Evolutionary conservation across 495 filamentous ascomycete genomes (phyloP).

Genomic region (Aspergillus egyptiacus): DNA sequence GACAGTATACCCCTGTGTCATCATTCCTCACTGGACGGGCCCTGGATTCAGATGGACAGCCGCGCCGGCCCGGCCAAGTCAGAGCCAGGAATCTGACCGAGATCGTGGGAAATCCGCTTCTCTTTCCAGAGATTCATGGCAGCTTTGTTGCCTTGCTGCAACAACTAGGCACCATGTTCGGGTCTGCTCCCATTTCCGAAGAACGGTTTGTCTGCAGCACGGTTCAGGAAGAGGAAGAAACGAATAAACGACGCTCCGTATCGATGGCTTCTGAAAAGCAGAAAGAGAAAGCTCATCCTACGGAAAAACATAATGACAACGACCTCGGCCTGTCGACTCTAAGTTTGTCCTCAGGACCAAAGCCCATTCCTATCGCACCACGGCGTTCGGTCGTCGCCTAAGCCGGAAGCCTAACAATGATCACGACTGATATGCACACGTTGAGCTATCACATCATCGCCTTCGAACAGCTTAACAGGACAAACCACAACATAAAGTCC

Average conservation of each 20-base stretch:
- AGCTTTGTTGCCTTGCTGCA: slow-evolving; percentile 69
- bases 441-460: not conserved
- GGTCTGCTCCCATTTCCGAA: slow-evolving; percentile 39
- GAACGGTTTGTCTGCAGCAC: slow-evolving; percentile 42
- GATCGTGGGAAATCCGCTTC: slow-evolving; percentile 76
- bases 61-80: slow-evolving; percentile 47
- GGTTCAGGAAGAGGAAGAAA: slow-evolving; percentile 28
- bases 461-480: not conserved
- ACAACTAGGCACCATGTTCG: slow-evolving; percentile 53
- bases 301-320: slow-evolving; percentile 27
- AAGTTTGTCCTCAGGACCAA: slow-evolving; percentile 34
- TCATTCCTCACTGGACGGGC: slow-evolving; percentile 59
- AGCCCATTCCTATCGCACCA: slow-evolving; percentile 40
- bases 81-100: slow-evolving; percentile 75
- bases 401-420: not conserved
- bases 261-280: slow-evolving; percentile 17
- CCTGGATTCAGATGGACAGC: slow-evolving; percentile 52
- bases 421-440: no score
- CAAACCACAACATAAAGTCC: slow-evolving; percentile 10
- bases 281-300: slow-evolving; percentile 16
- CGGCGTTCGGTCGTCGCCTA: slow-evolving; percentile 39
- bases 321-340: slow-evolving; percentile 35
- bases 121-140: slow-evolving; percentile 83
- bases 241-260: slow-evolving; percentile 19
- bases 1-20: slow-evolving; percentile 51